phyloP scores from a whole-genome alignment of 768 basidiomycete species.

The Fomitopsis serialis region DNA sequence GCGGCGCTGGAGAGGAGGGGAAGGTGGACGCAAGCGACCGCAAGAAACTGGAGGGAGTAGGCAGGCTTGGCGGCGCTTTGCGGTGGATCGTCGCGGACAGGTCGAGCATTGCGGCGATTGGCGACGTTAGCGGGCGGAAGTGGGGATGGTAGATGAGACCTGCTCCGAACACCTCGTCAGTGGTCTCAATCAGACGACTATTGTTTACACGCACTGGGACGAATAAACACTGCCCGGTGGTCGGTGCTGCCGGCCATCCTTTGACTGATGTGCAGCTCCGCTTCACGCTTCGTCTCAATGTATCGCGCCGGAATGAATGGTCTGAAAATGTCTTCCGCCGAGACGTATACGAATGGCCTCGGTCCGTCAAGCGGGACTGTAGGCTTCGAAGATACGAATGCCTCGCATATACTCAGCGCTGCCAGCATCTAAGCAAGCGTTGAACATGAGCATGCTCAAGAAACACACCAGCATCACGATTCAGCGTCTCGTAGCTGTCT shows the following conservation, averaged over 20 bases:
- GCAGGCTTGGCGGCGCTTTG: conserved; percentile 47
- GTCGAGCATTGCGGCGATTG: conserved; percentile 79
- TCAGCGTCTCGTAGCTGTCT: conserved; percentile 72
- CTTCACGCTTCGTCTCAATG: conserved; percentile 91
- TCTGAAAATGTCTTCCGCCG: conserved; percentile 90
- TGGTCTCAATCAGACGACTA: background rate
- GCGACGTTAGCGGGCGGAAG: conserved; percentile 82
- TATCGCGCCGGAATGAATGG: conserved; percentile 84
- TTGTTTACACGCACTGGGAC: conserved; percentile 65
- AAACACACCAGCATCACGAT: conserved; percentile 82
- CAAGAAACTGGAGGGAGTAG: conserved; percentile 63
- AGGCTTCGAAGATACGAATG: conserved; percentile 50
- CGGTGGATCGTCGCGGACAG: conserved; percentile 71
- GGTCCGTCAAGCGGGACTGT: conserved; percentile 22
- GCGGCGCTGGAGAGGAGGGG: conserved; percentile 20
- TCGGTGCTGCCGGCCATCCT: conserved; percentile 38
- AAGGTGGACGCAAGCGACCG: conserved; percentile 41
- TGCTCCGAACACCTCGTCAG: conserved; percentile 22
- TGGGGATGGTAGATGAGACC: conserved; percentile 97
- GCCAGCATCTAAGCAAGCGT: conserved; percentile 3
- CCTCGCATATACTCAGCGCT: conserved; percentile 76
- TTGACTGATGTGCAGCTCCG: conserved; percentile 64
- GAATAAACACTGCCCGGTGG: conserved; percentile 75
- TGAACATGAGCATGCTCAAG: background rate
- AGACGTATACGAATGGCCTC: conserved; percentile 88